Evolutionary conservation across 75 land plant genomes (phyloP).

Genomic region (Cryptomeria japonica): DNA sequence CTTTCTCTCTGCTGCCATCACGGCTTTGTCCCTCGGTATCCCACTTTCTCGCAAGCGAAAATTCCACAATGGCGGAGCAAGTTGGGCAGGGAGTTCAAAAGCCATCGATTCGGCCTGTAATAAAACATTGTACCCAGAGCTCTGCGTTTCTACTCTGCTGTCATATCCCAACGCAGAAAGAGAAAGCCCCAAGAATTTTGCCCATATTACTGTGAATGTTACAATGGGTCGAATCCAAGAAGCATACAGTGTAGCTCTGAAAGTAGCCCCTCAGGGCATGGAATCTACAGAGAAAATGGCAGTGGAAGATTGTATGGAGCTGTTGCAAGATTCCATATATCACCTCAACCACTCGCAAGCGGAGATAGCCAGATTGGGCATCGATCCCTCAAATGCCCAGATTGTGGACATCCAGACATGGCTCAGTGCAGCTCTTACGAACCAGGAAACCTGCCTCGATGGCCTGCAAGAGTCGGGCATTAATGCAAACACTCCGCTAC

Average conservation of each 20-base stretch:
- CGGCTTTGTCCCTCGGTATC: no score
- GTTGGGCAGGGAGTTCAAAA: no score
- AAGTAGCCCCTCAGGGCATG: neutral
- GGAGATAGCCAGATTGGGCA: neutral
- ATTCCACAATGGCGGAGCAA: no score
- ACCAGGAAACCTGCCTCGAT: neutral
- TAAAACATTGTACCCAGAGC: neutral
- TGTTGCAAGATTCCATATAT: neutral
- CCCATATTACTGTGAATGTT: neutral
- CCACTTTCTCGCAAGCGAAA: no score
- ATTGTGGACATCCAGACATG: neutral
- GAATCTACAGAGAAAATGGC: neutral
- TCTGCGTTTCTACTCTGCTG: neutral
- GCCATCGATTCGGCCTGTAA: neutral
- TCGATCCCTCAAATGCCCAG: neutral
- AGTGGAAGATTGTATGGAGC: neutral
- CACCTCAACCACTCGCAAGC: neutral
- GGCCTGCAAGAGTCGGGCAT: neutral
- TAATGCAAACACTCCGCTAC: neutral
- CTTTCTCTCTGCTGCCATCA: no score
- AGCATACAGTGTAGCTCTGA: no score
- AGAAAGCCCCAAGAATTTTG: neutral
- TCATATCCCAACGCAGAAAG: neutral
- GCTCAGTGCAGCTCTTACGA: conserved; percentile 3
- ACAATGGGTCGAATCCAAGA: no score